Percentiles rank a stretch among this genome's conserved stretches.
Evolutionary conservation across 2,329 filamentous ascomycete genomes (phyloP).

Genomic region (Colletotrichum higginsianum): DNA sequence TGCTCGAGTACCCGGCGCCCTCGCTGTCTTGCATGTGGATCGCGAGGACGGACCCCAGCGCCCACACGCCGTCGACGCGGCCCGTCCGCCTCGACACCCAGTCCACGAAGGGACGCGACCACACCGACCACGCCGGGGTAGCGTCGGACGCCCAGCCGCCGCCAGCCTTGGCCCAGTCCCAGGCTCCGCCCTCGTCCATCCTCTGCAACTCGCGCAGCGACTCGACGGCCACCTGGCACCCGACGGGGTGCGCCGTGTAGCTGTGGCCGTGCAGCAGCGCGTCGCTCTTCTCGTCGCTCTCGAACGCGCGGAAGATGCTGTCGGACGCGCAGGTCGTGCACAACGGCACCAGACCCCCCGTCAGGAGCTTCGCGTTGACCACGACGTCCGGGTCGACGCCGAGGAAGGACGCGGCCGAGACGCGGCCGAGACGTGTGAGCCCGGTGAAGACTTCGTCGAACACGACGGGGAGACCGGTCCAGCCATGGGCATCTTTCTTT

Average conservation of each 20-base stretch:
- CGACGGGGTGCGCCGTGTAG: slow-evolving; percentile 88
- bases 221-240: slow-evolving; percentile 83
- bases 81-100: slow-evolving; percentile 68
- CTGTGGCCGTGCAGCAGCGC: slow-evolving; percentile 88
- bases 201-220: slow-evolving; percentile 72
- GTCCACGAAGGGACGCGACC: slow-evolving; percentile 74
- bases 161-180: slow-evolving; percentile 66
- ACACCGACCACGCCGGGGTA: slow-evolving; percentile 76
- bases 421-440: slow-evolving; percentile 83
- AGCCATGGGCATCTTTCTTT: slow-evolving; percentile 55
- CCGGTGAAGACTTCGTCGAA: slow-evolving; percentile 93
- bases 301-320: slow-evolving; percentile 80
- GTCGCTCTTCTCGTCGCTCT: slow-evolving; percentile 81
- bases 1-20: slow-evolving; percentile 63
- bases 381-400: slow-evolving; percentile 79
- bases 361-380: slow-evolving; percentile 87
- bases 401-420: slow-evolving; percentile 80
- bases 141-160: slow-evolving; percentile 55
- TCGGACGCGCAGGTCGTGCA: slow-evolving; percentile 83
- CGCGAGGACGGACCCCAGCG: slow-evolving; percentile 81
- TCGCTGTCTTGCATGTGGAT: slow-evolving; percentile 66
- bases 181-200: slow-evolving; percentile 70
- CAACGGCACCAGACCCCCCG: slow-evolving; percentile 83
- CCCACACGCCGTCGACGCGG: slow-evolving; percentile 76
- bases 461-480: slow-evolving; percentile 83